phyloP scores from a whole-genome alignment of 352 stramenopile genomes.

The Aphanomyces astaci region DNA sequence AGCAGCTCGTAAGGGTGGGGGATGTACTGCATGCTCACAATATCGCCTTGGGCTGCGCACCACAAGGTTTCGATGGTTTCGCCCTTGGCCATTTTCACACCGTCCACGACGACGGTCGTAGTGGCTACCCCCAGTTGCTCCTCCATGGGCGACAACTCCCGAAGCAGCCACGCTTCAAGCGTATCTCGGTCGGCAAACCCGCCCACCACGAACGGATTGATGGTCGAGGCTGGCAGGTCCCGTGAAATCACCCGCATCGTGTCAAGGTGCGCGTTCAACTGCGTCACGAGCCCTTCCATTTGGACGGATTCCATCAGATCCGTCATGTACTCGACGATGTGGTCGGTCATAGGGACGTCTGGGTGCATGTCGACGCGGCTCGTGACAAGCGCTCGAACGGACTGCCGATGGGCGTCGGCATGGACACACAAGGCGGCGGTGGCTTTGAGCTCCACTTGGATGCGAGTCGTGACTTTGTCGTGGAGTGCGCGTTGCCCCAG shows the following conservation, averaged over 20 bases:
- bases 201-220: constrained; percentile 13
- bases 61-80: background rate
- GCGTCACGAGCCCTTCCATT: background rate
- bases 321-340: background rate
- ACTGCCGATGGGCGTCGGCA: background rate
- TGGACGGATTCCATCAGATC: constrained; percentile 1
- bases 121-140: background rate
- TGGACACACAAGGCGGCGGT: background rate
- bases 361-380: constrained; percentile 1
- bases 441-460: constrained; percentile 3
- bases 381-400: background rate
- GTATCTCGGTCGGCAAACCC: constrained; percentile 3
- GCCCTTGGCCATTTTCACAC: background rate
- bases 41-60: background rate
- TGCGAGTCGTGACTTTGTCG: constrained; percentile 1
- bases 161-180: constrained; percentile 9
- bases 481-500: constrained; percentile 6
- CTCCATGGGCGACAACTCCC: constrained; percentile 12
- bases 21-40: background rate
- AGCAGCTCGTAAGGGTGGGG: background rate
- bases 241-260: background rate
- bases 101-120: background rate
- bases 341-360: background rate
- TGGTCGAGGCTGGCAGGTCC: background rate
- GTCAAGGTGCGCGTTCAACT: background rate